These are phyloP conservation scores for Globisporangium barbulae DNA, from an alignment of 352 stramenopile species.

Conservation along the genomic window DNA sequence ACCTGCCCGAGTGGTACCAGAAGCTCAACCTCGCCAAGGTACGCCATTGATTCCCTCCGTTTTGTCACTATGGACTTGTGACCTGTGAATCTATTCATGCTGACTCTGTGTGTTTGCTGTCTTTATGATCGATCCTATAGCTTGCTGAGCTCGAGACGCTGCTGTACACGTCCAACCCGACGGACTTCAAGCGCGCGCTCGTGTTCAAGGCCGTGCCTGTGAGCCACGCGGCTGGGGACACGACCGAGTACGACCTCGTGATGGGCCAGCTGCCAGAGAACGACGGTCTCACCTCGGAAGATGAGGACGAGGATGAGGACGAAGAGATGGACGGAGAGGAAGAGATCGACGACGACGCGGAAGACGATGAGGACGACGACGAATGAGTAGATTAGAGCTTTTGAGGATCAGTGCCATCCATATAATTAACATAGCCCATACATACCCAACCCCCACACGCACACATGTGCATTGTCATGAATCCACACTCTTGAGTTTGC, in stretches of 20 bases:
- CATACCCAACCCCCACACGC: slow-evolving; percentile 9
- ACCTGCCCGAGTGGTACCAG: slow-evolving; percentile 65
- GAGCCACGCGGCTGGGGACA: slow-evolving; percentile 61
- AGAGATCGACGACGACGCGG: slow-evolving; percentile 27
- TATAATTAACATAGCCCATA: slow-evolving; percentile 10
- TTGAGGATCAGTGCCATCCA: slow-evolving; percentile 3
- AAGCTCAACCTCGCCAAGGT: slow-evolving; percentile 57
- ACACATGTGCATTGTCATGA: neutral
- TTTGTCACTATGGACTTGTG: neutral
- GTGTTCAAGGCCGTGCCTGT: slow-evolving; percentile 45
- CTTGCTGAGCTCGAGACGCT: slow-evolving; percentile 44
- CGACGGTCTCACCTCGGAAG: slow-evolving; percentile 69
- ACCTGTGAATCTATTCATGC: neutral
- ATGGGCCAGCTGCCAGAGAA: slow-evolving; percentile 77
- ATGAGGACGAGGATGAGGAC: slow-evolving; percentile 55
- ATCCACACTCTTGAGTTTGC: too few relatives aligned
- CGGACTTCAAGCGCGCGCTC: slow-evolving; percentile 51
- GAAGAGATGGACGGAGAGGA: slow-evolving; percentile 34
- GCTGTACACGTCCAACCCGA: slow-evolving; percentile 62
- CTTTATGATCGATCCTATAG: slow-evolving; percentile 19
- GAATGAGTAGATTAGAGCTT: slow-evolving; percentile 30
- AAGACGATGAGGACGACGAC: slow-evolving; percentile 38
- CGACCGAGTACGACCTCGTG: slow-evolving; percentile 79
- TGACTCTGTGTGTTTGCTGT: slow-evolving; percentile 8
- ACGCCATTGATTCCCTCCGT: neutral